Conservation (phyloP, 495 filamentous ascomycete genomes). For the Endocarpon pusillum region DNA sequence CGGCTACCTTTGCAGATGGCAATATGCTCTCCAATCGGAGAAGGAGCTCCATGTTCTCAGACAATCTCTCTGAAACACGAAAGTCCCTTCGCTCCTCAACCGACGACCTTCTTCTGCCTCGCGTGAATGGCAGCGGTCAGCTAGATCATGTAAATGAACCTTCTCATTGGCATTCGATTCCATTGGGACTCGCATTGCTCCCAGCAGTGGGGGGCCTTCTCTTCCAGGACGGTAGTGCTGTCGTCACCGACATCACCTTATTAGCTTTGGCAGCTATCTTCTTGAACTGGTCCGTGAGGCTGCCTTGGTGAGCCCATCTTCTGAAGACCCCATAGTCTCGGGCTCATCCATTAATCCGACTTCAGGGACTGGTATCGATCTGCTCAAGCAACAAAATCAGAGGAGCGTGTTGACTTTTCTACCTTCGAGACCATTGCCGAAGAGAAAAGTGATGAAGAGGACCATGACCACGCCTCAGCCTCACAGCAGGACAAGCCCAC, state of each 20-base stretch:
- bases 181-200: constrained; percentile 65
- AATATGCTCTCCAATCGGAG: constrained; percentile 24
- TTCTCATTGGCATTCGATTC: constrained; percentile 57
- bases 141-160: constrained; percentile 23
- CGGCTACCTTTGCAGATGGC: constrained; percentile 24
- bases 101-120: constrained; percentile 55
- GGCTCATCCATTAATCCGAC: background rate
- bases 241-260: constrained; percentile 73
- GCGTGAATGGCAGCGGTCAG: constrained; percentile 18
- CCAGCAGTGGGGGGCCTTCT: constrained; percentile 73
- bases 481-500: constrained; percentile 5
- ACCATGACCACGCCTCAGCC: constrained; percentile 1
- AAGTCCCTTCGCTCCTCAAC: constrained; percentile 52
- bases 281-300: constrained; percentile 79
- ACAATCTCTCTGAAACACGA: constrained; percentile 48
- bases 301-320: constrained; percentile 53
- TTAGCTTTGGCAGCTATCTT: constrained; percentile 66
- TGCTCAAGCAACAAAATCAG: constrained; percentile 43
- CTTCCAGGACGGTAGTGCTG: constrained; percentile 63
- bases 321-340: constrained; percentile 1
- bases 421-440: constrained; percentile 29
- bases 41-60: constrained; percentile 61
- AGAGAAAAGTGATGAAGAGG: constrained; percentile 21
- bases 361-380: constrained; percentile 77
- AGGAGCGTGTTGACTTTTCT: constrained; percentile 16